A percentile compares a stretch with the other conserved stretches of the same genome.
Evolutionary conservation across 1,139 yeast genomes (phyloP).

Genomic region (Lodderomyces oxycetoniae): DNA sequence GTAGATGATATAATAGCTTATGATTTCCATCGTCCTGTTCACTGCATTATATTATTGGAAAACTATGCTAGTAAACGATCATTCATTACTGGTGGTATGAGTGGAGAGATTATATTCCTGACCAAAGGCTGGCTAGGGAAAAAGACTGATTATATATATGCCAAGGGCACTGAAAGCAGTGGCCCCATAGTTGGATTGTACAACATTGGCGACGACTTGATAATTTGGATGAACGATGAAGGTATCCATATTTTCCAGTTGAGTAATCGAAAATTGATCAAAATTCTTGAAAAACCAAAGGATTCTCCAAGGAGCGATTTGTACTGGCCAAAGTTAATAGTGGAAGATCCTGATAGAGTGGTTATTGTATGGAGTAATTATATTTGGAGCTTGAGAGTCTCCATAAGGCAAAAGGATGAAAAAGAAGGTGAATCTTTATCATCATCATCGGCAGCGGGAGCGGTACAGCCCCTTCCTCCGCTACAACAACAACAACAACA

Average conservation of each 20-base stretch:
- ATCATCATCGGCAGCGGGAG: slow-evolving; percentile 12
- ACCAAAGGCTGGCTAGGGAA: slow-evolving; percentile 85
- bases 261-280: slow-evolving; percentile 39
- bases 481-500: no score
- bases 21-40: slow-evolving; percentile 85
- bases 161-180: slow-evolving; percentile 41
- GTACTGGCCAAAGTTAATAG: slow-evolving; percentile 75
- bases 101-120: slow-evolving; percentile 74
- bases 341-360: slow-evolving; percentile 64
- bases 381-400: slow-evolving; percentile 67
- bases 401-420: slow-evolving; percentile 21
- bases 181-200: slow-evolving; percentile 73
- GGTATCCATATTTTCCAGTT: slow-evolving; percentile 66
- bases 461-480: slow-evolving; percentile 9
- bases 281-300: slow-evolving; percentile 53
- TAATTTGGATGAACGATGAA: slow-evolving; percentile 81
- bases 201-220: slow-evolving; percentile 56
- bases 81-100: slow-evolving; percentile 85
- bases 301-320: slow-evolving; percentile 71
- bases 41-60: slow-evolving; percentile 76
- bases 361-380: slow-evolving; percentile 81
- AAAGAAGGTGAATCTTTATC: not conserved
- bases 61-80: slow-evolving; percentile 57
- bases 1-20: slow-evolving; percentile 64
- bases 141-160: slow-evolving; percentile 58